These are phyloP conservation scores for Aspergillus versicolor DNA, from an alignment of 2,329 filamentous ascomycete species.

Conservation along the genomic window DNA sequence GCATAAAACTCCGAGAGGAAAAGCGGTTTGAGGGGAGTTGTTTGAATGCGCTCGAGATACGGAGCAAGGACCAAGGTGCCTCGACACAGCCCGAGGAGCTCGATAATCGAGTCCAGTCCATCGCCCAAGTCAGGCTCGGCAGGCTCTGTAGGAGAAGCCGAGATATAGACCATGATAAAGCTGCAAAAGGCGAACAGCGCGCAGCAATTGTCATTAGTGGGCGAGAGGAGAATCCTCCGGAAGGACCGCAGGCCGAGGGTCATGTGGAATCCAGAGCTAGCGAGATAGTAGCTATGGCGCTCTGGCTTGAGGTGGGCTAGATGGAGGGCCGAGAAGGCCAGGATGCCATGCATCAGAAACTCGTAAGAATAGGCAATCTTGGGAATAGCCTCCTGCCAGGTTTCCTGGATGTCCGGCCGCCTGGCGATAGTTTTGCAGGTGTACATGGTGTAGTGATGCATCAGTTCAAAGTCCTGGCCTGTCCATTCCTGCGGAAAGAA, in stretches of 20 bases:
- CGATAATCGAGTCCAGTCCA: slow-evolving; percentile 1
- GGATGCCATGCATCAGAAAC: slow-evolving; percentile 6
- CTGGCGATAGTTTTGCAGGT: slow-evolving; percentile 26
- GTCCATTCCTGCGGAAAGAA: slow-evolving; percentile 11
- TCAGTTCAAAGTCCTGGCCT: slow-evolving; percentile 31
- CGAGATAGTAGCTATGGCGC: slow-evolving; percentile 16
- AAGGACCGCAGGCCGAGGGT: slow-evolving; percentile 13
- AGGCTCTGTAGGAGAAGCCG: slow-evolving; percentile 1
- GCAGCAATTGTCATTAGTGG: slow-evolving; percentile 6
- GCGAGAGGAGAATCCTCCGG: slow-evolving; percentile 4
- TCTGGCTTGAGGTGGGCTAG: slow-evolving; percentile 17
- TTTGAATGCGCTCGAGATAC: background rate
- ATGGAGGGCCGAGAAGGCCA: slow-evolving; percentile 3
- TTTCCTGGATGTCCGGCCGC: slow-evolving; percentile 4
- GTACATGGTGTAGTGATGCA: slow-evolving; percentile 42
- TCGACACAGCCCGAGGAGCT: slow-evolving; percentile 8
- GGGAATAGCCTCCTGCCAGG: background rate
- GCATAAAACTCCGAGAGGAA: background rate
- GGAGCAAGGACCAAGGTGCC: slow-evolving; percentile 7
- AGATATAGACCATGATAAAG: slow-evolving; percentile 12
- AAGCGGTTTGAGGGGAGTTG: background rate
- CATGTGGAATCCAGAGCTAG: slow-evolving; percentile 19
- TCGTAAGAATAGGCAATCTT: background rate
- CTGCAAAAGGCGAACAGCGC: slow-evolving; percentile 11
- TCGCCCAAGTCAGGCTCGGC: background rate